These are phyloP conservation scores for Nemania serpens DNA, from an alignment of 2,329 filamentous ascomycete species.

Conservation along the genomic window DNA sequence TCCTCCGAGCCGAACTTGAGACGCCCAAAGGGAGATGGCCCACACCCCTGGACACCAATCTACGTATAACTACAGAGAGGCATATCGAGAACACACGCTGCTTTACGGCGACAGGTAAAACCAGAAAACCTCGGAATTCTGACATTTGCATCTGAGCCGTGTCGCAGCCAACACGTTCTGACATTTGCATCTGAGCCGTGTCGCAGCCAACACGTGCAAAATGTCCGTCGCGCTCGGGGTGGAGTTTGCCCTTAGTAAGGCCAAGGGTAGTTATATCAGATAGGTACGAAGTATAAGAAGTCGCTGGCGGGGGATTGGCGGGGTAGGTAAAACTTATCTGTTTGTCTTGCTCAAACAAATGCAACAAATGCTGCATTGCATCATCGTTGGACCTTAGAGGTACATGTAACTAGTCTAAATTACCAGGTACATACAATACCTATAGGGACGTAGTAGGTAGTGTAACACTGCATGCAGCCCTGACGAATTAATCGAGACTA, in stretches of 20 bases:
- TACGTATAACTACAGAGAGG: background rate
- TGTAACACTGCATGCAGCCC: conserved; percentile 18
- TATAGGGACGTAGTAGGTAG: background rate
- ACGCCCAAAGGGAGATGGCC: background rate
- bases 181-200: conserved; percentile 16
- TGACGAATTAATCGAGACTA: background rate
- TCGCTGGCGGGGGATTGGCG: conserved; percentile 26
- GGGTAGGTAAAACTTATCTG: conserved; percentile 15
- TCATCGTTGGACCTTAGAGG: background rate
- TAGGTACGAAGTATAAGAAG: too few species aligned
- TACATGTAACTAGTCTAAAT: too few species aligned
- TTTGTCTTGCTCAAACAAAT: conserved; percentile 5
- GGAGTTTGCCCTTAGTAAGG: conserved; percentile 4
- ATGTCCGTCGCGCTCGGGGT: conserved; percentile 16
- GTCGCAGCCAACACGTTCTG: conserved; percentile 20
- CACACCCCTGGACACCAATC: too few species aligned
- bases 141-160: conserved; percentile 14
- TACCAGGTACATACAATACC: background rate
- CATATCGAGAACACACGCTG: conserved; percentile 11
- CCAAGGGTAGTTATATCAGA: conserved; percentile 7
- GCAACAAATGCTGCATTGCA: background rate
- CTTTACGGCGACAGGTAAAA: conserved; percentile 16
- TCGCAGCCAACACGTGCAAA: conserved; percentile 24
- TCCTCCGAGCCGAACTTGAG: conserved; percentile 11
- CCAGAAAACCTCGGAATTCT: background rate